Percentiles rank a stretch among this genome's conserved stretches.
These are phyloP conservation scores for Rhazya stricta DNA, from an alignment of 257 asterid species.

Conservation along the genomic window DNA sequence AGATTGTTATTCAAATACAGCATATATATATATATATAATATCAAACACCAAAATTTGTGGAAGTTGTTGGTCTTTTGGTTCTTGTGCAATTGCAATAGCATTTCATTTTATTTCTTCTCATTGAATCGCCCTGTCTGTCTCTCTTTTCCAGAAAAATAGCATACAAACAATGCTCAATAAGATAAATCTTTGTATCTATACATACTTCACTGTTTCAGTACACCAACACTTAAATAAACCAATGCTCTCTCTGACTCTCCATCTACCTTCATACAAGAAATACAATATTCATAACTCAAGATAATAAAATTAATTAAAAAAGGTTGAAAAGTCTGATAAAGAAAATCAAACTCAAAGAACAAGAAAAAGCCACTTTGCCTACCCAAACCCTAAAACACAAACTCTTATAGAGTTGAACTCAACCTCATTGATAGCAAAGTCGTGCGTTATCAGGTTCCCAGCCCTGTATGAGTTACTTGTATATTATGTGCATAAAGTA, in stretches of 20 bases:
- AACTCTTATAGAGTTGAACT: conserved; percentile 6
- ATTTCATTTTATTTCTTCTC: neutral
- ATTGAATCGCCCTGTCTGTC: neutral
- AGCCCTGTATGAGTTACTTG: conserved; percentile 2
- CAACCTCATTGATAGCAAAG: conserved; percentile 3
- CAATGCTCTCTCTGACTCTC: conserved; percentile 27
- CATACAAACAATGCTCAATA: neutral
- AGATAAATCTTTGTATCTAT: conserved; percentile 22
- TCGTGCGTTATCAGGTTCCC: conserved; percentile 9
- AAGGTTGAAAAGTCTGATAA: conserved; percentile 2
- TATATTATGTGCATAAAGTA: conserved; percentile 15
- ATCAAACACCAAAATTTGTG: neutral
- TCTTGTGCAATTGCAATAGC: neutral
- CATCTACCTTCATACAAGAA: conserved; percentile 28
- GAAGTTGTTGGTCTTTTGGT: no score
- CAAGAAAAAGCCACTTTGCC: conserved; percentile 14
- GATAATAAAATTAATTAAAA: neutral
- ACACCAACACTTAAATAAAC: conserved; percentile 25
- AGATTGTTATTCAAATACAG: no score
- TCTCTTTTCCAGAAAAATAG: neutral
- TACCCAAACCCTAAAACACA: conserved; percentile 20
- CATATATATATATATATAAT: no score
- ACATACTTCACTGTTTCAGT: conserved; percentile 10
- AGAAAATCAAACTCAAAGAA: neutral
- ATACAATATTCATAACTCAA: conserved; percentile 5